phyloP scores from a whole-genome alignment of 306 rosid genomes.

The Vigna mungo region DNA sequence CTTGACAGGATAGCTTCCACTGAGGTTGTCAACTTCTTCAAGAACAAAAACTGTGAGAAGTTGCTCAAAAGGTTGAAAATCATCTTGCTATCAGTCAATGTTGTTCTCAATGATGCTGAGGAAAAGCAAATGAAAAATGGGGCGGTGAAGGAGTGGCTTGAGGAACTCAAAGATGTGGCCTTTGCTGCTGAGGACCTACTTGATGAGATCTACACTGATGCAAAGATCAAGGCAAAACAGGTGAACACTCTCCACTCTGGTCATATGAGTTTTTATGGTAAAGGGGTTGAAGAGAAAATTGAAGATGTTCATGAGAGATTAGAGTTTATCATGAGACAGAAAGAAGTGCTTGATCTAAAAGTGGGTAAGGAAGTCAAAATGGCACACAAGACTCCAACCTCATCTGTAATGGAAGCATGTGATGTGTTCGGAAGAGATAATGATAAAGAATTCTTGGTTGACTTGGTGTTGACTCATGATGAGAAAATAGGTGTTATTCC shows the following conservation, averaged over 20 bases:
- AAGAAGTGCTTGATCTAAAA: constrained; percentile 43
- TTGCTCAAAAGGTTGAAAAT: constrained; percentile 53
- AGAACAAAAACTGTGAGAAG: constrained; percentile 34
- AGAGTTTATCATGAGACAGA: constrained; percentile 47
- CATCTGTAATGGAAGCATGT: constrained; percentile 42
- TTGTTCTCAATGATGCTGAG: constrained; percentile 56
- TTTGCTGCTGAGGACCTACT: constrained; percentile 52
- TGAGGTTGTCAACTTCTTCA: constrained; percentile 46
- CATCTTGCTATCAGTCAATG: constrained; percentile 46
- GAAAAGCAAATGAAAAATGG: constrained; percentile 49
- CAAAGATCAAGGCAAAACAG: constrained; percentile 18
- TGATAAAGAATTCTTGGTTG: constrained; percentile 45
- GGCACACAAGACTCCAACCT: constrained; percentile 38
- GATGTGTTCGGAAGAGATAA: constrained; percentile 54
- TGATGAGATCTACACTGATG: constrained; percentile 49
- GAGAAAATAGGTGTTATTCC: constrained; percentile 43
- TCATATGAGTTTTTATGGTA: not conserved
- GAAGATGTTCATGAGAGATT: constrained; percentile 44
- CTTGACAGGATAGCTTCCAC: constrained; percentile 47
- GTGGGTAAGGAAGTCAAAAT: constrained; percentile 17
- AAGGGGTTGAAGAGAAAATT: constrained; percentile 31
- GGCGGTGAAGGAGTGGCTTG: constrained; percentile 59
- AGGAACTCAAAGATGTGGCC: constrained; percentile 49
- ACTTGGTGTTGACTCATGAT: constrained; percentile 36
- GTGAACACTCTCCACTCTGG: not conserved